A percentile compares a stretch with the other conserved stretches of the same genome.
Conservation (phyloP, 805 yeast species). For the Lipomyces sp. region DNA sequence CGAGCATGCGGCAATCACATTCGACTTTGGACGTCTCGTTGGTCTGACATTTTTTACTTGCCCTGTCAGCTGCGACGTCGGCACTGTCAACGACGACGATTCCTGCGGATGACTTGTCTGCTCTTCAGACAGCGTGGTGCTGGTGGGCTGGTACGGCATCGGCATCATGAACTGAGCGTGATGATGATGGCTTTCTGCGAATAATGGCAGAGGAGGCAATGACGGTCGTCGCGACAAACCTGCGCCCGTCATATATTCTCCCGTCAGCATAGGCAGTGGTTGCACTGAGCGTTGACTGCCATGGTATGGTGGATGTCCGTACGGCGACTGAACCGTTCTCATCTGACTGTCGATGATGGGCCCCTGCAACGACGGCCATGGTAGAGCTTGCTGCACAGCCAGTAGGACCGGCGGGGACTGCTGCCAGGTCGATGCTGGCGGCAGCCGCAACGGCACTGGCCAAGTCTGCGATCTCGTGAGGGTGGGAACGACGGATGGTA, state of each 20-base stretch:
- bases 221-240: not conserved
- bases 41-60: too few species aligned
- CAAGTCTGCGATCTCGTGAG: not conserved
- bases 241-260: not conserved
- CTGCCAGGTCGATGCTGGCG: not conserved
- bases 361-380: not conserved
- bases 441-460: not conserved
- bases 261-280: not conserved
- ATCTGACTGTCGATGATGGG: not conserved
- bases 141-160: not conserved
- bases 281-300: not conserved
- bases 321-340: not conserved
- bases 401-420: not conserved
- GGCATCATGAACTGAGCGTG: not conserved
- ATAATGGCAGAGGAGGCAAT: not conserved
- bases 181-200: not conserved
- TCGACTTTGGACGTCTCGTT: constrained; percentile 11
- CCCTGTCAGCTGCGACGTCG: not conserved
- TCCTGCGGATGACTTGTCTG: not conserved
- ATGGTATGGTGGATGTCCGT: too few species aligned
- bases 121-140: not conserved
- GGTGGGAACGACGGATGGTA: not conserved
- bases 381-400: not conserved
- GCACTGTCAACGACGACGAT: not conserved
- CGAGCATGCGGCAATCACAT: constrained; percentile 27